Evolutionary conservation across 495 filamentous ascomycete species (phyloP).

Genomic region (Penicillium roqueforti): DNA sequence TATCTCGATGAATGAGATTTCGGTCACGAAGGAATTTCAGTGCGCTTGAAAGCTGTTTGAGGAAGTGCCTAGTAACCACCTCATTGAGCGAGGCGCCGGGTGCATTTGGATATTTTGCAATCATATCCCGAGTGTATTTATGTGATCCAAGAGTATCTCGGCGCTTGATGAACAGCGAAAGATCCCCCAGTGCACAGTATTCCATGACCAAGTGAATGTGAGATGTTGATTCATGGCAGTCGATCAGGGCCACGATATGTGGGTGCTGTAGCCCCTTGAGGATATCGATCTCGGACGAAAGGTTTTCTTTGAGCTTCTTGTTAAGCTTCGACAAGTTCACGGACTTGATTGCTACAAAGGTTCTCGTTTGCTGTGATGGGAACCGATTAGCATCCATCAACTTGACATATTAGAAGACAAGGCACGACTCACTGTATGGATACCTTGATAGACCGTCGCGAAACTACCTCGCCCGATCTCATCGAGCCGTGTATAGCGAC

Average conservation of each 20-base stretch:
- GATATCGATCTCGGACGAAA: conserved; percentile 91
- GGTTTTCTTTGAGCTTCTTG: conserved; percentile 92
- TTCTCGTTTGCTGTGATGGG: conserved; percentile 49
- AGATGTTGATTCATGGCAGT: conserved; percentile 77
- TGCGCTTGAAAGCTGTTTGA: conserved; percentile 92
- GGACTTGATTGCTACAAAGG: conserved; percentile 90
- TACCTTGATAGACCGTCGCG: conserved; percentile 84
- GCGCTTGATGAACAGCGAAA: conserved; percentile 93
- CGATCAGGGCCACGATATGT: conserved; percentile 93
- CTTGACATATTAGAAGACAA: background rate
- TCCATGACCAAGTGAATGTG: conserved; percentile 99
- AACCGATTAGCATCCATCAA: conserved; percentile 40
- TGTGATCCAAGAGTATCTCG: conserved; percentile 72
- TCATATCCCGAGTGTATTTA: conserved; percentile 75
- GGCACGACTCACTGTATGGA: conserved; percentile 65
- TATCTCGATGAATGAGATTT: conserved; percentile 91
- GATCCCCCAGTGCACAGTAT: conserved; percentile 90
- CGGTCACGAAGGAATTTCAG: conserved; percentile 78
- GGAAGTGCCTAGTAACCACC: conserved; percentile 88
- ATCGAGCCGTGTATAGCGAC: conserved; percentile 69
- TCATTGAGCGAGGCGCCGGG: conserved; percentile 81
- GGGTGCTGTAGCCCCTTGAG: conserved; percentile 88
- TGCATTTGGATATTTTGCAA: conserved; percentile 83
- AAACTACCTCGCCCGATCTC: conserved; percentile 96
- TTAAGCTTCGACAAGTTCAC: conserved; percentile 86